Percentiles rank a stretch among this genome's conserved stretches.
Evolutionary conservation across 2,329 filamentous ascomycete species (phyloP).

Genomic region (Xylaria sp.): DNA sequence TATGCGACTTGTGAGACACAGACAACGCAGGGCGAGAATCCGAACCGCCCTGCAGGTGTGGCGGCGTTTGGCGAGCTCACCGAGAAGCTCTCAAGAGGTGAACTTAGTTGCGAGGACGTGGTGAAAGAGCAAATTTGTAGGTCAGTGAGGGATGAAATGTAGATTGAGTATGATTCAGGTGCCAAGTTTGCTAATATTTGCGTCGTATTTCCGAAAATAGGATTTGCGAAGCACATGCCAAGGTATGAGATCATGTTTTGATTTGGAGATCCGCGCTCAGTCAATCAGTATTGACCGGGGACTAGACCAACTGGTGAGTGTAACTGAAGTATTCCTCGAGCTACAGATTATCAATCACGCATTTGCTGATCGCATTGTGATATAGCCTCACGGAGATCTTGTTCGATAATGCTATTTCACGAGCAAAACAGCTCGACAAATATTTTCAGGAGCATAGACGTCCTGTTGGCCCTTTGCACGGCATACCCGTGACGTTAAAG

Average conservation of each 20-base stretch:
- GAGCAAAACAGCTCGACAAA: conserved; percentile 43
- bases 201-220: conserved; percentile 15
- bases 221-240: conserved; percentile 14
- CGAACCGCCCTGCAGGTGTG: too few relatives aligned
- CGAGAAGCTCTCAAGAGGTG: conserved; percentile 34
- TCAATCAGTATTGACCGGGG: not conserved
- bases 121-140: conserved; percentile 41
- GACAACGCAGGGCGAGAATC: not conserved
- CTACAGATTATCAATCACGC: not conserved
- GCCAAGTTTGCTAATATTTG: not conserved
- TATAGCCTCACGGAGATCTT: conserved; percentile 46
- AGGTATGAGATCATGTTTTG: not conserved
- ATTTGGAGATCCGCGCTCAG: not conserved
- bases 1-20: not conserved
- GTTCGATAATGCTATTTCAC: conserved; percentile 43
- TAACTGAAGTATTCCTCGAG: not conserved
- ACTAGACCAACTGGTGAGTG: conserved; percentile 43
- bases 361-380: conserved; percentile 22
- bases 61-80: conserved; percentile 8
- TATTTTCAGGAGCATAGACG: conserved; percentile 32
- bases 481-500: conserved; percentile 57
- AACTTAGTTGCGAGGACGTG: conserved; percentile 39
- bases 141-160: conserved; percentile 22
- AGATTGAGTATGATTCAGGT: not conserved
- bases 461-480: conserved; percentile 42